A percentile compares a stretch with the other conserved stretches of the same genome.
Conservation (phyloP, 495 filamentous ascomycete genomes). For the Lasiosphaeriaceae sp. region DNA sequence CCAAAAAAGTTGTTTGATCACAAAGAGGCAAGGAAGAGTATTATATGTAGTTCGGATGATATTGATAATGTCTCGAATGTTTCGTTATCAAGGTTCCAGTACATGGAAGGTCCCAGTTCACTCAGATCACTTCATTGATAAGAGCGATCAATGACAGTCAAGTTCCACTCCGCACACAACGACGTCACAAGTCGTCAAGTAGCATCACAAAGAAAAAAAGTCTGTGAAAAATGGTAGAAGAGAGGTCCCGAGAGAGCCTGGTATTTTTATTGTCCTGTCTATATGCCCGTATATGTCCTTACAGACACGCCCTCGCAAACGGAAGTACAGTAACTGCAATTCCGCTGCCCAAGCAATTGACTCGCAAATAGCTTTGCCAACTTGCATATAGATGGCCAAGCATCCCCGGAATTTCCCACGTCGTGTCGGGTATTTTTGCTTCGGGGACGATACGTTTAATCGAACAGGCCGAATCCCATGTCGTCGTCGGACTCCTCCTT, state of each 20-base stretch:
- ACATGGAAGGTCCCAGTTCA: no score
- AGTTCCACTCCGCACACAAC: no score
- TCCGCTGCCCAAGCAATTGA: conserved; percentile 10
- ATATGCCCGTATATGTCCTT: conserved; percentile 10
- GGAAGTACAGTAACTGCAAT: conserved; percentile 13
- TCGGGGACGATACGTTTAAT: conserved; percentile 53
- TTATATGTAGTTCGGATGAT: no score
- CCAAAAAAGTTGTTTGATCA: background rate
- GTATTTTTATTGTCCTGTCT: conserved; percentile 23
- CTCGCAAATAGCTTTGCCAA: conserved; percentile 10
- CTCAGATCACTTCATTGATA: no score
- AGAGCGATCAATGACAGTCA: no score
- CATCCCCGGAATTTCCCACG: conserved; percentile 23
- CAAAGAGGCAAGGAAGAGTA: no score
- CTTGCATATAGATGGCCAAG: conserved; percentile 15
- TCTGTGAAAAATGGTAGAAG: background rate
- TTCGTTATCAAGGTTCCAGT: no score
- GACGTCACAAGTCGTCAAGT: no score
- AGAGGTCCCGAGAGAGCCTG: conserved; percentile 22
- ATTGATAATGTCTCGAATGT: no score
- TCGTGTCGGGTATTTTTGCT: conserved; percentile 4
- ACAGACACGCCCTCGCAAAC: conserved; percentile 11
- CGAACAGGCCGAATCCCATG: conserved; percentile 99
- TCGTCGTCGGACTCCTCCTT: conserved; percentile 96
- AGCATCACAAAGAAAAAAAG: background rate